phyloP scores from a whole-genome alignment of 495 filamentous ascomycete species.

The Aspergillus leporis region DNA sequence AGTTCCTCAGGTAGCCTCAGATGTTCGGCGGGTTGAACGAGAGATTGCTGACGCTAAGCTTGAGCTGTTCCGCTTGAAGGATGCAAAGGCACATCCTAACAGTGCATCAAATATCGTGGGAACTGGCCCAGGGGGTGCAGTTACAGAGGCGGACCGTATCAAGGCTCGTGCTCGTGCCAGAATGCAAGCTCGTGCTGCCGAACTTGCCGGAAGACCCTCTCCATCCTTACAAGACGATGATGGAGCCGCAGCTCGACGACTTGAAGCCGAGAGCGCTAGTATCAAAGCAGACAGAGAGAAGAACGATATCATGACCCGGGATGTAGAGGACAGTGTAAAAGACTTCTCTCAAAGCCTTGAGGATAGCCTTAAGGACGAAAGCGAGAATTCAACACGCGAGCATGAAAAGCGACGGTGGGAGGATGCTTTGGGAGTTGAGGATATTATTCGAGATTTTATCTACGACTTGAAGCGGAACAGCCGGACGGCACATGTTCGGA shows the following conservation, averaged over 20 bases:
- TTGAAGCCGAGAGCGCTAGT: slow-evolving; percentile 84
- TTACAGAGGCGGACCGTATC: slow-evolving; percentile 92
- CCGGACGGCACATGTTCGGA: slow-evolving; percentile 69
- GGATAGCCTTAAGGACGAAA: slow-evolving; percentile 79
- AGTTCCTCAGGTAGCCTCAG: slow-evolving; percentile 87
- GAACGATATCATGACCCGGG: slow-evolving; percentile 92
- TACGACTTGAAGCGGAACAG: slow-evolving; percentile 89
- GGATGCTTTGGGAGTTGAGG: slow-evolving; percentile 93
- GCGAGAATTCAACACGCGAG: slow-evolving; percentile 67
- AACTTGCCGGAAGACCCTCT: slow-evolving; percentile 79
- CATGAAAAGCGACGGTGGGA: slow-evolving; percentile 96
- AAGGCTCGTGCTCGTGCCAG: slow-evolving; percentile 95
- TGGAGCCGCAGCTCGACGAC: slow-evolving; percentile 72
- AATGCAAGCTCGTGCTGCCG: slow-evolving; percentile 97
- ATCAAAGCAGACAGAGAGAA: slow-evolving; percentile 83
- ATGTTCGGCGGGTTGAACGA: slow-evolving; percentile 87
- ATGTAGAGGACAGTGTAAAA: slow-evolving; percentile 96
- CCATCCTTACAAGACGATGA: slow-evolving; percentile 62
- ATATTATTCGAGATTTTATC: slow-evolving; percentile 95
- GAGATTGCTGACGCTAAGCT: slow-evolving; percentile 88
- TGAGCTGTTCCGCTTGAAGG: slow-evolving; percentile 90
- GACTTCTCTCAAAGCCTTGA: slow-evolving; percentile 84
- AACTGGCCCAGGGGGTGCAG: slow-evolving; percentile 84
- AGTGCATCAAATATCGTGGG: slow-evolving; percentile 84
- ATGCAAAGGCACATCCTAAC: slow-evolving; percentile 88